Conservation (phyloP, 164 flowering plant genomes). For the Cinnamomum chago region DNA sequence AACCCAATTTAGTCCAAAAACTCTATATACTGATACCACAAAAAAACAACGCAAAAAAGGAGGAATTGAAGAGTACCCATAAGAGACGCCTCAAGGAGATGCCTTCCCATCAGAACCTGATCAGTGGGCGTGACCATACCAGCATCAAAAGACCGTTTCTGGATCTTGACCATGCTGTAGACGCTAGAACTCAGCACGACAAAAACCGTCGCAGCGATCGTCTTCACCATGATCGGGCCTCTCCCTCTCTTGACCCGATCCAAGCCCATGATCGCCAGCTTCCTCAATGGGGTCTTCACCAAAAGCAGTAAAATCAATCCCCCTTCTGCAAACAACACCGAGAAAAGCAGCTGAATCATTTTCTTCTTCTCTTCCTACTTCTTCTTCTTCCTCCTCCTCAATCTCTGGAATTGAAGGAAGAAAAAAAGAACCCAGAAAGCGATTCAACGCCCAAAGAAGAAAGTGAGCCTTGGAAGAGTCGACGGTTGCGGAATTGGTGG, state of each 20-base stretch:
- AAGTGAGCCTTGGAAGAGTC: neutral
- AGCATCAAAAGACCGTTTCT: conserved; percentile 42
- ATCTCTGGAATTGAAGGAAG: neutral
- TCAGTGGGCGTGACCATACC: conserved; percentile 64
- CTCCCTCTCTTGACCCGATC: conserved; percentile 80
- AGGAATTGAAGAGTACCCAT: conserved; percentile 55
- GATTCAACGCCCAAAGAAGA: neutral
- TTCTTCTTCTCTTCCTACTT: neutral
- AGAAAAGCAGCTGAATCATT: conserved; percentile 72
- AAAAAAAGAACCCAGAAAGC: neutral
- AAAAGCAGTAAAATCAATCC: conserved; percentile 42
- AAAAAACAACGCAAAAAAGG: neutral
- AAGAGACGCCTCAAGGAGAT: conserved; percentile 76
- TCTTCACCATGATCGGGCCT: conserved; percentile 70
- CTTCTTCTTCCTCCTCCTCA: neutral
- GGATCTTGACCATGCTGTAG: conserved; percentile 57
- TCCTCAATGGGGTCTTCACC: conserved; percentile 76
- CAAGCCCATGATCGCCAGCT: conserved; percentile 57
- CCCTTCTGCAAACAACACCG: conserved; percentile 51
- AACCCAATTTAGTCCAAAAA: neutral
- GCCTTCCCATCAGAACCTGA: conserved; percentile 70
- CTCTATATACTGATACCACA: neutral
- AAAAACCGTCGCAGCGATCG: conserved; percentile 52
- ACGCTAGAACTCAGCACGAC: conserved; percentile 47
- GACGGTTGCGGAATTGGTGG: neutral